Evolutionary conservation across 495 filamentous ascomycete genomes (phyloP).

Genomic region (Podospora appendiculata): DNA sequence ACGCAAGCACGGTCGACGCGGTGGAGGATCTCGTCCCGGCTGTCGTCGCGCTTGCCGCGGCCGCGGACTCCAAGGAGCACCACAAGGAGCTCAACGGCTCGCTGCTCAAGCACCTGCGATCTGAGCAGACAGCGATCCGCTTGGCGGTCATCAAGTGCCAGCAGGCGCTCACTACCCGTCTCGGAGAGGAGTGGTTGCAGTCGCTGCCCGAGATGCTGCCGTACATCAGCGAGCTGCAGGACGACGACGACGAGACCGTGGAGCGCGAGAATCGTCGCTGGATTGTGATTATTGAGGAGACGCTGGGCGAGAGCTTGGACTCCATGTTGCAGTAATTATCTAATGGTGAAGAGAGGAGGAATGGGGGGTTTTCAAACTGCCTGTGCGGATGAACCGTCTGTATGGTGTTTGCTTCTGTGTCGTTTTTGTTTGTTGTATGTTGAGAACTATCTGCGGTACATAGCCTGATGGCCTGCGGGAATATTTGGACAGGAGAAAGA

Average conservation of each 20-base stretch:
- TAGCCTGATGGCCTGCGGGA: no score
- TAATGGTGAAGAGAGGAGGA: background rate
- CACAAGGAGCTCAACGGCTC: slow-evolving; percentile 75
- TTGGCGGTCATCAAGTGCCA: slow-evolving; percentile 74
- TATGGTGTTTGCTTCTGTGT: no score
- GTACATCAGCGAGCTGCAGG: slow-evolving; percentile 85
- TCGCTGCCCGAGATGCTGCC: slow-evolving; percentile 91
- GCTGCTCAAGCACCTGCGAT: slow-evolving; percentile 68
- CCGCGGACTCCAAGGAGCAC: slow-evolving; percentile 73
- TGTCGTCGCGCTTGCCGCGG: slow-evolving; percentile 73
- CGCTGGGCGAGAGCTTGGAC: slow-evolving; percentile 80
- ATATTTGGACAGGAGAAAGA: no score
- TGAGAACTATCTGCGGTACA: no score
- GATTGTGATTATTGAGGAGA: slow-evolving; percentile 79
- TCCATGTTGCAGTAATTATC: slow-evolving; percentile 69
- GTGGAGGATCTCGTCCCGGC: slow-evolving; percentile 37
- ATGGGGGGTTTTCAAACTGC: no score
- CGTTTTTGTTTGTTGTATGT: no score
- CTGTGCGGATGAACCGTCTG: background rate
- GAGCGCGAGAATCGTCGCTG: slow-evolving; percentile 80
- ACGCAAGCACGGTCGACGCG: slow-evolving; percentile 38
- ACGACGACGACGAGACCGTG: slow-evolving; percentile 89
- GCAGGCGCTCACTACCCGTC: slow-evolving; percentile 62
- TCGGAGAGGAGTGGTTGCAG: slow-evolving; percentile 89
- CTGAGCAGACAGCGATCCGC: slow-evolving; percentile 56